These are phyloP conservation scores for Trichoderma aggressivum DNA, from an alignment of 2,329 filamentous ascomycete genomes.

Conservation along the genomic window DNA sequence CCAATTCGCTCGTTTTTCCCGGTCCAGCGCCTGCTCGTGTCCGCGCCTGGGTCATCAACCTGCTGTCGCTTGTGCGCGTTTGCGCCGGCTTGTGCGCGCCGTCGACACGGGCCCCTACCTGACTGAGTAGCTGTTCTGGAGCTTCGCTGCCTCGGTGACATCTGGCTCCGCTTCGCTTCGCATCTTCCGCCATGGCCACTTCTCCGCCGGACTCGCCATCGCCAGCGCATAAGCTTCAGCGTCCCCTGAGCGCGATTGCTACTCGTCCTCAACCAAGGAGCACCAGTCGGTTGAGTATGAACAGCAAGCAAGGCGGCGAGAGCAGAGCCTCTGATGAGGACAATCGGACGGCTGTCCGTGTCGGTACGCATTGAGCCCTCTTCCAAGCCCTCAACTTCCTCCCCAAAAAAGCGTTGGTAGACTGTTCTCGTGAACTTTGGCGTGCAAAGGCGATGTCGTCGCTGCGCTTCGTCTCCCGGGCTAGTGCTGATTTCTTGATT, in stretches of 20 bases:
- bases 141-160: conserved; percentile 10
- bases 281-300: conserved; percentile 81
- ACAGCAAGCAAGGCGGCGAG: conserved; percentile 69
- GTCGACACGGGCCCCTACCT: conserved; percentile 15
- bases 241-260: conserved; percentile 74
- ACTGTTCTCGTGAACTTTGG: background rate
- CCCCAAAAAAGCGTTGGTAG: background rate
- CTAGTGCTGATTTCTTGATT: background rate
- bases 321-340: conserved; percentile 90
- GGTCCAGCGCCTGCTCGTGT: background rate
- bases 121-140: background rate
- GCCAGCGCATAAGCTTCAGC: conserved; percentile 54
- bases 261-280: conserved; percentile 65
- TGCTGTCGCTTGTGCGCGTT: conserved; percentile 17
- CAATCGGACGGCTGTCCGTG: conserved; percentile 87
- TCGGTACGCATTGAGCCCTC: conserved; percentile 63
- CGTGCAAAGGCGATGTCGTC: background rate
- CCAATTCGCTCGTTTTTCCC: background rate
- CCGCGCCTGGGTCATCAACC: background rate
- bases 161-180: conserved; percentile 18
- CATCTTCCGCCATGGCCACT: conserved; percentile 53
- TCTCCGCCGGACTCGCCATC: conserved; percentile 72
- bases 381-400: background rate
- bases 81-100: conserved; percentile 20
- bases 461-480: background rate